These are phyloP conservation scores for Phlebiopsis gigantea DNA, from an alignment of 768 basidiomycete species.

Conservation along the genomic window DNA sequence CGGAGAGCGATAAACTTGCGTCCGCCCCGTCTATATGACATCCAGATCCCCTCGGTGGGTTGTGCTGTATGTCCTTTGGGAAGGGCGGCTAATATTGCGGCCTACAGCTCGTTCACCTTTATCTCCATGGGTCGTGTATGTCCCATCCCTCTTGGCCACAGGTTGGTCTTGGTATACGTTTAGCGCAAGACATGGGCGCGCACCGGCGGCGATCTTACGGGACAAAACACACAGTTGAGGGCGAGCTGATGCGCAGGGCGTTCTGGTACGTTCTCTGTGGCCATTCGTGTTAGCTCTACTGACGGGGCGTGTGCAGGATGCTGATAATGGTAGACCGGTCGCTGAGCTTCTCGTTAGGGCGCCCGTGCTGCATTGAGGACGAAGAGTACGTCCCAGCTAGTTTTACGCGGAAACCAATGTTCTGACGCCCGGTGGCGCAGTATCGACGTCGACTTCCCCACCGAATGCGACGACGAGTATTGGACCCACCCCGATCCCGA, in stretches of 20 bases:
- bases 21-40: slow-evolving; percentile 32
- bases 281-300: too few species aligned
- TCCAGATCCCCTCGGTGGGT: slow-evolving; percentile 33
- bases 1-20: slow-evolving; percentile 26
- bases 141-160: slow-evolving; percentile 30
- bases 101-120: slow-evolving; percentile 14
- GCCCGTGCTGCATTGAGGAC: slow-evolving; percentile 62
- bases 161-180: slow-evolving; percentile 35
- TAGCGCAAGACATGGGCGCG: slow-evolving; percentile 47
- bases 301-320: too few species aligned
- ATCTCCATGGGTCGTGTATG: slow-evolving; percentile 20
- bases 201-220: slow-evolving; percentile 38
- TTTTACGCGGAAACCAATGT: slow-evolving; percentile 3
- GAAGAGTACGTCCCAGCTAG: slow-evolving; percentile 67
- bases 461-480: slow-evolving; percentile 72
- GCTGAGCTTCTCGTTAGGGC: slow-evolving; percentile 46
- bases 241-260: slow-evolving; percentile 11
- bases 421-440: slow-evolving; percentile 27
- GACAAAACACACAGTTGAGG: slow-evolving; percentile 5
- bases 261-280: slow-evolving; percentile 6
- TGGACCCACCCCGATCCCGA: slow-evolving; percentile 57
- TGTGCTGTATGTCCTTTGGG: slow-evolving; percentile 16
- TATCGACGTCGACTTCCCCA: slow-evolving; percentile 55
- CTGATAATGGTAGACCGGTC: slow-evolving; percentile 36
- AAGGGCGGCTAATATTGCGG: neutral